Base-by-base conservation (phyloP, 768 basidiomycete genomes). In the Pleurotus sapidus region DNA sequence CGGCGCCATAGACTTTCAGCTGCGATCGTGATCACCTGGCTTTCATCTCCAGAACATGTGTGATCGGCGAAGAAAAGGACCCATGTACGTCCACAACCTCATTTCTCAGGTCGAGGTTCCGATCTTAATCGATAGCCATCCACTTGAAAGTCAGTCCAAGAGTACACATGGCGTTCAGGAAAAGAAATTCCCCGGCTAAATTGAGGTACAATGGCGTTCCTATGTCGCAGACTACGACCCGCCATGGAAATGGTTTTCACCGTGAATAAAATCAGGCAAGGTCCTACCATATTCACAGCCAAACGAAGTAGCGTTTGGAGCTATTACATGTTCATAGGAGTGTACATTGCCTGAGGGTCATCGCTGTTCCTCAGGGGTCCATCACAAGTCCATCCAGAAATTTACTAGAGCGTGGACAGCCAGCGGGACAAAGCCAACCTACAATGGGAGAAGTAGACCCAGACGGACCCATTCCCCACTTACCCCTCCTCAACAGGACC, bases 1-100 rank as follows among this genome's bases (percentile, higher is more conserved):
- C 51, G 51, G 51, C 39, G 39, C 18, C 51, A 54, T 40, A 40
- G 51, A 54, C 51, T 54, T 40, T 42, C 51, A 40, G 38, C 27
- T 42, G 51, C 51, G 39, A 42, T 54, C 51, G 42, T 54, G 51
- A 54, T 54, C 51, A 54, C 51, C 51, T 54, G 51, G 17, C 38
- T 17, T 54, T 54, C 24, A 50, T 50, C 49, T 27, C 49, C 49
- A 50, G 38, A 54, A 42, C 51, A 54, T 54, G 51, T 38, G 51
- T 54, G 51, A 54, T 54, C 51, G 51, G 39, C 23, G 39, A 54
- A 54, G 18, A 18, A 17, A 37, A 39, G 51, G 51, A 54, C 51
- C 51, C 42, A 54, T 54, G 51, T 42, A 54, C 51, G 51, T 54
- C 51, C 51, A 54, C 51, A 54, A 54, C 18, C 23, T 30, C 14